A percentile compares a stretch with the other conserved stretches of the same genome.
phyloP scores from a whole-genome alignment of 2,329 filamentous ascomycete species.

The Colletotrichum sidae region DNA sequence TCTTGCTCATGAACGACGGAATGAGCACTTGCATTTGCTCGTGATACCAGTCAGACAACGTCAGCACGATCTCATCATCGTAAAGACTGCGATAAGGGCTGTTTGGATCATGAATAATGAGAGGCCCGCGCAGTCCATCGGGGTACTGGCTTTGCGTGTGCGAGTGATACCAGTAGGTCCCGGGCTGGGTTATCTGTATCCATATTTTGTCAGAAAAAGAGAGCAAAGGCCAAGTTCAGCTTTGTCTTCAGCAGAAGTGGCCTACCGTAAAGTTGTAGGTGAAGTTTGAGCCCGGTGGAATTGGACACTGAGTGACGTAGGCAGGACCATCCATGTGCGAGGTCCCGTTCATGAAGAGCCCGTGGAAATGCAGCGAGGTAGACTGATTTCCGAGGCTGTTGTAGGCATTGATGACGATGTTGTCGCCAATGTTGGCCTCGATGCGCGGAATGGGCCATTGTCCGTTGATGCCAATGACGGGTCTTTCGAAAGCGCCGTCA shows the following conservation, averaged over 20 bases:
- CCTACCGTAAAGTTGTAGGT: slow-evolving; percentile 76
- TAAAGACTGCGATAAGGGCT: slow-evolving; percentile 68
- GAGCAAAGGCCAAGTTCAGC: too few species aligned
- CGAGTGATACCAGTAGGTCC: slow-evolving; percentile 85
- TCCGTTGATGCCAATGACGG: slow-evolving; percentile 82
- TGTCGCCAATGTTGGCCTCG: slow-evolving; percentile 71
- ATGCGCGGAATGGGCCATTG: slow-evolving; percentile 80
- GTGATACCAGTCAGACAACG: slow-evolving; percentile 79
- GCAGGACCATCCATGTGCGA: slow-evolving; percentile 78
- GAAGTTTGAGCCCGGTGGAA: slow-evolving; percentile 72
- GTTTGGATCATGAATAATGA: slow-evolving; percentile 73
- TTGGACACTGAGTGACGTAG: slow-evolving; percentile 74
- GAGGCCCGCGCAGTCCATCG: slow-evolving; percentile 73
- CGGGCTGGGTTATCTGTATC: slow-evolving; percentile 69
- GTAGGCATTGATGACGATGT: slow-evolving; percentile 66
- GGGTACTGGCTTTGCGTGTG: slow-evolving; percentile 76
- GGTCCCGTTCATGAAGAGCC: slow-evolving; percentile 75
- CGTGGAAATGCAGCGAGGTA: slow-evolving; percentile 78
- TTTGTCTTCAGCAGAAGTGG: not conserved
- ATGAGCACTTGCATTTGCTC: slow-evolving; percentile 62
- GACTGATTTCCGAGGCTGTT: slow-evolving; percentile 72
- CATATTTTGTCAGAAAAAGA: slow-evolving; percentile 1
- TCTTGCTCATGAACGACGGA: slow-evolving; percentile 61
- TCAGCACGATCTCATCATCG: slow-evolving; percentile 73
- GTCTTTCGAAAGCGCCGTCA: slow-evolving; percentile 72